Conservation (phyloP, 805 yeast genomes). For the Candida glaebosa region DNA sequence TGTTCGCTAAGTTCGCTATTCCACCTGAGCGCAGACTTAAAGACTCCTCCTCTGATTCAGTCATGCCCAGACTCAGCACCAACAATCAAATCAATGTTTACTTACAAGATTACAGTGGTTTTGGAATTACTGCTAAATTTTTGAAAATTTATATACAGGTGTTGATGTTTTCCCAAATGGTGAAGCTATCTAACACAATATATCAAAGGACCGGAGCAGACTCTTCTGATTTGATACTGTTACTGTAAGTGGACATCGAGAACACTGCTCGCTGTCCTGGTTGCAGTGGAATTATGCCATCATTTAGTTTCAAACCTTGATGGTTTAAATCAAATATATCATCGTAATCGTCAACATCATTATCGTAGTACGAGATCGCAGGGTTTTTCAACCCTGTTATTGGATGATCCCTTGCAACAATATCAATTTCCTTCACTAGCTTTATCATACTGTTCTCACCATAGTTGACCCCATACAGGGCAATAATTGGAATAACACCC, state of each 20-base stretch:
- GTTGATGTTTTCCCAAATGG: too few relatives aligned
- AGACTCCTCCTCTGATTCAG: constrained; percentile 10
- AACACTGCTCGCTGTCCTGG: constrained; percentile 12
- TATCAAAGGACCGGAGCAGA: constrained; percentile 1
- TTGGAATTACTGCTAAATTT: neutral
- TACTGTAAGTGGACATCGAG: constrained; percentile 10
- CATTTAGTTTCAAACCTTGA: constrained; percentile 29
- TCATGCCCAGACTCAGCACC: constrained; percentile 1
- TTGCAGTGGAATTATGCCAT: constrained; percentile 5
- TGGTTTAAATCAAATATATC: constrained; percentile 31
- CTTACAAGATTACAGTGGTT: neutral
- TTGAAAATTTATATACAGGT: neutral
- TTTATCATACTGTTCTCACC: constrained; percentile 66
- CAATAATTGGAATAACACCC: constrained; percentile 41
- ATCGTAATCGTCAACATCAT: constrained; percentile 13
- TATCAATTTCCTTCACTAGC: constrained; percentile 52
- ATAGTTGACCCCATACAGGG: constrained; percentile 50
- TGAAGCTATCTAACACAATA: too few relatives aligned
- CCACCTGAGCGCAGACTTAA: constrained; percentile 16
- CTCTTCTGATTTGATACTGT: constrained; percentile 7
- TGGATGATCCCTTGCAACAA: constrained; percentile 36
- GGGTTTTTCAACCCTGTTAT: constrained; percentile 40
- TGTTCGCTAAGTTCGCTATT: constrained; percentile 2
- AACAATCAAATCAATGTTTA: neutral
- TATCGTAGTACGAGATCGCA: constrained; percentile 38